Percentiles rank a stretch among this genome's conserved stretches.
These are phyloP conservation scores for Medicago ruthenica DNA, from an alignment of 306 rosid genomes.

Conservation along the genomic window DNA sequence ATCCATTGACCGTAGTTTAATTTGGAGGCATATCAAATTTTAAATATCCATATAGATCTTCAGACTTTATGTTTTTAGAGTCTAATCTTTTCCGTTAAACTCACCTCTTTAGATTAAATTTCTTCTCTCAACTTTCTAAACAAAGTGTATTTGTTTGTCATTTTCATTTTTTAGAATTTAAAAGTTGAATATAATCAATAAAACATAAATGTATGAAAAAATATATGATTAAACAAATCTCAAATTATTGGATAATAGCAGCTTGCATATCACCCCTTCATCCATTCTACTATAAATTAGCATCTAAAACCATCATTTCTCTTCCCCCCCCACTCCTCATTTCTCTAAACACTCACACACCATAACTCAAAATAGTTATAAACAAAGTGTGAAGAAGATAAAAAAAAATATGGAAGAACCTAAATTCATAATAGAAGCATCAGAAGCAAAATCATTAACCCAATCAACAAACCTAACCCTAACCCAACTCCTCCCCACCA, in stretches of 20 bases:
- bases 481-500: constrained; percentile 61
- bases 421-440: constrained; percentile 68
- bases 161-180: not conserved
- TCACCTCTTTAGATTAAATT: too few relatives aligned
- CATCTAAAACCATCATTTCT: not conserved
- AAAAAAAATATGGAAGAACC: constrained; percentile 58
- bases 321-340: constrained; percentile 7
- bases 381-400: not conserved
- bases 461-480: constrained; percentile 43
- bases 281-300: constrained; percentile 31
- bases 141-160: too few relatives aligned
- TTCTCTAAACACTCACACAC: not conserved
- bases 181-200: too few relatives aligned
- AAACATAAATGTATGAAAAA: too few relatives aligned
- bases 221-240: not conserved
- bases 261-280: not conserved
- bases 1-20: too few relatives aligned
- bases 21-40: too few relatives aligned
- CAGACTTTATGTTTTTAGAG: too few relatives aligned
- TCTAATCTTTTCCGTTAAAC: too few relatives aligned
- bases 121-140: too few relatives aligned
- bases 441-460: constrained; percentile 67
- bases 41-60: too few relatives aligned
- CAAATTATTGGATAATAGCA: not conserved
- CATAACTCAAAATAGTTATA: not conserved